These are phyloP conservation scores for Digitaria exilis DNA, from an alignment of 202 grass and related monocot species.

Conservation along the genomic window DNA sequence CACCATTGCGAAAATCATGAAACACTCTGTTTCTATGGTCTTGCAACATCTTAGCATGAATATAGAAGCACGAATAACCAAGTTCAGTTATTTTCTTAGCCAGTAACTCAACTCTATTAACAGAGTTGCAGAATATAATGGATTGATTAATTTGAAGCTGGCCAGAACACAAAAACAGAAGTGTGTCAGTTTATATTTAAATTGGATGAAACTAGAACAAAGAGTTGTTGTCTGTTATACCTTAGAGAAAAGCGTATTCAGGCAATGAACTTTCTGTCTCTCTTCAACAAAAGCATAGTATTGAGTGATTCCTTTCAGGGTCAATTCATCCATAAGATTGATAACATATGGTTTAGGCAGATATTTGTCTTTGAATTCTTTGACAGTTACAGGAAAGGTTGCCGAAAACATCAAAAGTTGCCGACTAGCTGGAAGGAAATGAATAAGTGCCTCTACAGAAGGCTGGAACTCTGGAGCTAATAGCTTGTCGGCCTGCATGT, in stretches of 20 bases:
- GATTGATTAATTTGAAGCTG: constrained; percentile 99
- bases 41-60: constrained; percentile 99
- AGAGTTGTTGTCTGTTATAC: constrained; percentile 24
- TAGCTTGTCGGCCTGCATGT: constrained; percentile 70
- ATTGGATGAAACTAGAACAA: neutral
- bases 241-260: constrained; percentile 93
- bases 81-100: constrained; percentile 98
- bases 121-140: constrained; percentile 98
- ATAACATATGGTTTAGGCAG: constrained; percentile 82
- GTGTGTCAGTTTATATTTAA: constrained; percentile 26
- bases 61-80: constrained; percentile 98
- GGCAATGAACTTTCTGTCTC: constrained; percentile 91
- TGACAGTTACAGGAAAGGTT: constrained; percentile 90
- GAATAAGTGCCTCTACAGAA: constrained; percentile 72
- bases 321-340: constrained; percentile 97
- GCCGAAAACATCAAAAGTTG: constrained; percentile 95
- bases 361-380: constrained; percentile 88
- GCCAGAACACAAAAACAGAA: constrained; percentile 20
- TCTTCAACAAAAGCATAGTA: constrained; percentile 96
- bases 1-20: constrained; percentile 98
- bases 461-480: constrained; percentile 84
- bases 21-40: constrained; percentile 89
- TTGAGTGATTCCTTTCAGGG: constrained; percentile 88
- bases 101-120: constrained; percentile 91
- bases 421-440: constrained; percentile 73